phyloP scores from a whole-genome alignment of 1,284 basidiomycete genomes.

The Cryptococcus sp. region DNA sequence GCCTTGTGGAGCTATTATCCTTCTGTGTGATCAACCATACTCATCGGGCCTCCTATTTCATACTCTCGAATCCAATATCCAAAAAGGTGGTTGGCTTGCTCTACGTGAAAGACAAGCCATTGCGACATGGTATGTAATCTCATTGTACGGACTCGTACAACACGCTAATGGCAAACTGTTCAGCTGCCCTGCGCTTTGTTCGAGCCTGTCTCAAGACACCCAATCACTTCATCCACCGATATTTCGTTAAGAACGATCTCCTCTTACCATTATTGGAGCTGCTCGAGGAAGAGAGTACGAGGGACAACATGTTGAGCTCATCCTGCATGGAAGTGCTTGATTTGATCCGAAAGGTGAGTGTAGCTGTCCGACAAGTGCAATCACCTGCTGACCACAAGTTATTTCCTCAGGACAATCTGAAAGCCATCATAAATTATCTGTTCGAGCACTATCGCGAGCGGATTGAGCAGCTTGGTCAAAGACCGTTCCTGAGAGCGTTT shows the following conservation, averaged over 20 bases:
- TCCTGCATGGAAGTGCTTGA: constrained; percentile 97
- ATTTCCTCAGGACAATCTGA: constrained; percentile 73
- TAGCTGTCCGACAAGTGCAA: neutral
- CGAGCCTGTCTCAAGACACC: constrained; percentile 78
- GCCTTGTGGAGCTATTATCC: constrained; percentile 85
- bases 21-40: constrained; percentile 85
- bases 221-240: constrained; percentile 81
- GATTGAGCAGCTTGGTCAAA: constrained; percentile 66
- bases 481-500: constrained; percentile 41
- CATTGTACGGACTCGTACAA: neutral
- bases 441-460: constrained; percentile 73
- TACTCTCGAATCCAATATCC: constrained; percentile 76
- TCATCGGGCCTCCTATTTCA: constrained; percentile 86
- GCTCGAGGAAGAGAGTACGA: constrained; percentile 73
- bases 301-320: constrained; percentile 90
- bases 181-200: constrained; percentile 89
- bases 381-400: neutral
- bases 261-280: constrained; percentile 80
- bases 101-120: constrained; percentile 81
- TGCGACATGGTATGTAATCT: constrained; percentile 70
- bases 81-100: constrained; percentile 74
- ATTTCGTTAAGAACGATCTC: constrained; percentile 82
- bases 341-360: constrained; percentile 73
- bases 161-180: constrained; percentile 12
- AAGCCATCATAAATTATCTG: constrained; percentile 77